Evolutionary conservation across 1,284 basidiomycete genomes (phyloP), one percentile per base, ranked within the genome.

Genomic region (Agroathelia rolfsii): DNA sequence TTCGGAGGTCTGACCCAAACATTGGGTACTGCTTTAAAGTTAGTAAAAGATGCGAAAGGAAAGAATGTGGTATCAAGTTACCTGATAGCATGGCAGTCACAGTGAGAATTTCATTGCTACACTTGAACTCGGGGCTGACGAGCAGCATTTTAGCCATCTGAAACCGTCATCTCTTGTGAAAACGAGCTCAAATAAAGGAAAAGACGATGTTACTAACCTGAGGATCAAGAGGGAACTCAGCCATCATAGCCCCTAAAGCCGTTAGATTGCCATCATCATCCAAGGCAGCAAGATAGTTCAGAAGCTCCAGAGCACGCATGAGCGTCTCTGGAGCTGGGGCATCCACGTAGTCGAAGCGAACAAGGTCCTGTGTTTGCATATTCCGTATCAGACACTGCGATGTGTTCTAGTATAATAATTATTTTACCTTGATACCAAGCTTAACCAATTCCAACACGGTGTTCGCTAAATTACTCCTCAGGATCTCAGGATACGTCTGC

Each of bases 401-500:
- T n/a, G n/a, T n/a, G n/a, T n/a, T n/a, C n/a, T n/a, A n/a, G n/a
- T n/a, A n/a, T n/a, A n/a, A n/a, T n/a, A n/a, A n/a, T n/a, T n/a
- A n/a, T n/a, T 59, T 13, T 34, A 73, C 76, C 56, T 77, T 86
- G 52, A 92, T 75, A 32, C 94, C 94, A 6, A 96, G 71, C 59
- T 95, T 96, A 47, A 94, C 85, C 42, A 99, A 60, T 58, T 96
- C 89, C 38, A 99, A 61, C 6, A 98, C 92, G 0, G 89, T 88
- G 53, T 94, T 96, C 39, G 90, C 87, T 42, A 99, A 50, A 60
- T 94, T 95, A 47, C 82, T 87, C 41, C 92, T 64, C 42, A 97
- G 55, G 48, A 98, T 97, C 60, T 98, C 94, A 0, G 94, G 94
- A 52, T 96, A 81, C 1, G 93, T 95, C 57, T 96, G 88, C 51